These are phyloP conservation scores for Pluteus cervinus DNA, from an alignment of 768 basidiomycete genomes.

Conservation along the genomic window DNA sequence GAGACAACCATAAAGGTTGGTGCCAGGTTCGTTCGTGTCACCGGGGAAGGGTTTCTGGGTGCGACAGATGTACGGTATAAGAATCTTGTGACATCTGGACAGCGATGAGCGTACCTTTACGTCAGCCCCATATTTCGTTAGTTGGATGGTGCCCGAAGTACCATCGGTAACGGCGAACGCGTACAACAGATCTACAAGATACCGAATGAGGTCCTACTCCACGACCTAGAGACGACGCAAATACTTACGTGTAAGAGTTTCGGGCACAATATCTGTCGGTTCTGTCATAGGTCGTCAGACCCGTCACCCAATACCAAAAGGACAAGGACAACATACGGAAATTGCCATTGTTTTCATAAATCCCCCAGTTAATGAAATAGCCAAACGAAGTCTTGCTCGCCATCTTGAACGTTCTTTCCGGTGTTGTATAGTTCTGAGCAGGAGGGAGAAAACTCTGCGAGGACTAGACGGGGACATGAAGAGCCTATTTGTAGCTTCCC, in stretches of 20 bases:
- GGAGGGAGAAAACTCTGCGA: too few species aligned
- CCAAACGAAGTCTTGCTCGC: constrained; percentile 35
- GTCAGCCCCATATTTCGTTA: constrained; percentile 78
- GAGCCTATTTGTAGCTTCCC: too few species aligned
- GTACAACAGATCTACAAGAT: constrained; percentile 51
- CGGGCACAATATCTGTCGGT: constrained; percentile 55
- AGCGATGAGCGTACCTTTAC: constrained; percentile 36
- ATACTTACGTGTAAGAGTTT: constrained; percentile 54
- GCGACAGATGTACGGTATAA: constrained; percentile 10
- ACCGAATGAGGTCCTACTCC: not conserved
- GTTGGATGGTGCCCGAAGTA: constrained; percentile 50
- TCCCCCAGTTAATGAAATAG: constrained; percentile 62
- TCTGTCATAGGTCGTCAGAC: constrained; percentile 29
- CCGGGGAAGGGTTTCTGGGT: constrained; percentile 62
- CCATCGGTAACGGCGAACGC: constrained; percentile 72
- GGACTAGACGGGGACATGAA: too few species aligned
- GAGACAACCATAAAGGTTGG: constrained; percentile 75
- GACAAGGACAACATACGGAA: constrained; percentile 38
- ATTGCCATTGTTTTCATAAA: constrained; percentile 56
- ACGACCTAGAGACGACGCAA: not conserved
- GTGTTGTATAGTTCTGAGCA: constrained; percentile 30
- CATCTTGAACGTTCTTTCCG: constrained; percentile 26
- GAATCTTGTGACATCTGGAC: not conserved
- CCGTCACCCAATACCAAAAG: constrained; percentile 3
- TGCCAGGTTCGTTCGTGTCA: constrained; percentile 68